Conservation (phyloP, 768 basidiomycete species). For the Tubosaeta brunneosetosa region DNA sequence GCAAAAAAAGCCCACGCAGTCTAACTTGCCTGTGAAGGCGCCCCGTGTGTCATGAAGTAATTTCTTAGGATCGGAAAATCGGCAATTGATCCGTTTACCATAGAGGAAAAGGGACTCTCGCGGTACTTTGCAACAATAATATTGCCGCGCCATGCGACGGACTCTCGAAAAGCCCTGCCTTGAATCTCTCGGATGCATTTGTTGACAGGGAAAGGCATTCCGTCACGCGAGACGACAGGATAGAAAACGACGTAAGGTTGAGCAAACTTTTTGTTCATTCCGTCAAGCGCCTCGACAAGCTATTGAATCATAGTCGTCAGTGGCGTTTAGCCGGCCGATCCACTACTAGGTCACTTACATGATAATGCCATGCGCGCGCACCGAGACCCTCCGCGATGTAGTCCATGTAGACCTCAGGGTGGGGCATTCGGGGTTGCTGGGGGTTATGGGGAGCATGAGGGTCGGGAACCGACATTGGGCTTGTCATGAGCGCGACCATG, state of each 20-base stretch:
- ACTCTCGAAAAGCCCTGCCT: slow-evolving; percentile 54
- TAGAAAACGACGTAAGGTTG: slow-evolving; percentile 82
- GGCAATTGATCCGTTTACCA: slow-evolving; percentile 76
- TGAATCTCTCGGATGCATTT: slow-evolving; percentile 73
- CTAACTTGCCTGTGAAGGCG: slow-evolving; percentile 39
- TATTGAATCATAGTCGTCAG: slow-evolving; percentile 27
- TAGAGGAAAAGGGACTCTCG: slow-evolving; percentile 41
- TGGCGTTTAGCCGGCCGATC: slow-evolving; percentile 15
- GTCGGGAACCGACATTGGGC: slow-evolving; percentile 43
- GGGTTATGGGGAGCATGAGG: slow-evolving; percentile 43
- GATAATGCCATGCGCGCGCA: slow-evolving; percentile 66
- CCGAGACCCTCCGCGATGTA: slow-evolving; percentile 73
- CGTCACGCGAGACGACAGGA: slow-evolving; percentile 69
- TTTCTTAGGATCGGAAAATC: slow-evolving; percentile 82
- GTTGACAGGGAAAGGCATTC: slow-evolving; percentile 79
- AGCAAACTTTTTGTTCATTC: slow-evolving; percentile 74
- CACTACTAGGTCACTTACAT: slow-evolving; percentile 40
- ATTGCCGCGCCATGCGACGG: slow-evolving; percentile 74
- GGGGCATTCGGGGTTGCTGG: slow-evolving; percentile 61
- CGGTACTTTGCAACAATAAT: slow-evolving; percentile 70
- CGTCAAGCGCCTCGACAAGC: slow-evolving; percentile 72
- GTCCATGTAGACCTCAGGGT: slow-evolving; percentile 84
- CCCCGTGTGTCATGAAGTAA: slow-evolving; percentile 64
- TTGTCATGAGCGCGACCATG: slow-evolving; percentile 70
- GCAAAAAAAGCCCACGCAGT: slow-evolving; percentile 15